Conservation (phyloP, 2,329 filamentous ascomycete genomes). For the Aureobasidium zeae region DNA sequence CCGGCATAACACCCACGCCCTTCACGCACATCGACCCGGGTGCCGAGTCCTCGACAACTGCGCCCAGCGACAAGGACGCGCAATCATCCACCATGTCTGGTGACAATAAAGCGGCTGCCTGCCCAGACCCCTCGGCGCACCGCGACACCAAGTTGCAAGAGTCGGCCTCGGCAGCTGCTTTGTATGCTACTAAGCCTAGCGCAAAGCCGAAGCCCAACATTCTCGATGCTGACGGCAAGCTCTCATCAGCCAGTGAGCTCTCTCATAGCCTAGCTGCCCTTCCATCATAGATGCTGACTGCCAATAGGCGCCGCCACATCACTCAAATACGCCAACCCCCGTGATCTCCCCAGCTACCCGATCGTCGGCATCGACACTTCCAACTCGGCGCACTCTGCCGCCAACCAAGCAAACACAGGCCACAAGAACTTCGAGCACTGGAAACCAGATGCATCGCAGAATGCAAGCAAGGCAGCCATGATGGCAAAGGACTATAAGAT, state of each 20-base stretch:
- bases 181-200: constrained; percentile 43
- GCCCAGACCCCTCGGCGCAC: constrained; percentile 38
- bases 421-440: constrained; percentile 56
- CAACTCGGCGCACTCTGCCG: constrained; percentile 63
- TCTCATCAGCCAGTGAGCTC: constrained; percentile 48
- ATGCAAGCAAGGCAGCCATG: constrained; percentile 51
- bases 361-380: constrained; percentile 51
- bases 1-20: too few species aligned
- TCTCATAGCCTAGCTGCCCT: neutral
- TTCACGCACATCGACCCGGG: too few species aligned
- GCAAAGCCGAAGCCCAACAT: constrained; percentile 25
- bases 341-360: constrained; percentile 66
- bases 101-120: constrained; percentile 16
- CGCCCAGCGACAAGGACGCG: neutral
- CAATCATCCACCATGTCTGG: neutral
- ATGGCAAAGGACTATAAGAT: constrained; percentile 52
- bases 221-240: constrained; percentile 45
- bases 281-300: constrained; percentile 18
- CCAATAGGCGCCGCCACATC: constrained; percentile 48
- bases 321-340: constrained; percentile 62
- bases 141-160: constrained; percentile 35
- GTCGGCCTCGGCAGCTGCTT: constrained; percentile 51
- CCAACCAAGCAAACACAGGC: constrained; percentile 62
- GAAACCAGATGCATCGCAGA: constrained; percentile 54
- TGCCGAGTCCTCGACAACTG: neutral